Base-by-base conservation (phyloP, 768 basidiomycete genomes). In the Podaxis sp. region DNA sequence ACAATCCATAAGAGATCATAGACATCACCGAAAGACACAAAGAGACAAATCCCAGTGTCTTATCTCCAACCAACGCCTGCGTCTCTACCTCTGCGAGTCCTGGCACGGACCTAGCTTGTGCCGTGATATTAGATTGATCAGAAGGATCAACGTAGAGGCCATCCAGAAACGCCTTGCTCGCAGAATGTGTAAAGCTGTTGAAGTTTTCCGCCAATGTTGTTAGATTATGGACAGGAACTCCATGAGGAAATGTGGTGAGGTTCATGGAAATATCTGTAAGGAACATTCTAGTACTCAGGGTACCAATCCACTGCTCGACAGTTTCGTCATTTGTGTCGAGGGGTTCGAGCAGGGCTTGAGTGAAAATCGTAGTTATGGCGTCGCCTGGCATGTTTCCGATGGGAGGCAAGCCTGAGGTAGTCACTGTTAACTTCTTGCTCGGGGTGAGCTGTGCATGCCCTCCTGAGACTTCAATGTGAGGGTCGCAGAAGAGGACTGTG, bases 151-250 rank as follows among this genome's bases (percentile, higher is more conserved):
- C 36, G 2, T 22, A 39, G 11, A 28, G 4, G 11, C 58, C 58
- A 17, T 59, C 58, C 4, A 39, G n/a, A 36, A 40, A 59, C 1
- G 48, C 58, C 36, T 59, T 59, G 36, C 58, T 59, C 4, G 26
- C 58, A 2, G 58, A 52, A 3, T 22, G 38, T 2, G 19, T 13
- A 26, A 36, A 51, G 2, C 3, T 36, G 11, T 59, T 59, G 4
- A 59, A 15, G 5, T 59, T 59, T 8, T 36, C 19, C 22, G 24
- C n/a, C 9, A 59, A 9, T 3, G 46, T 59, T 19, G 33, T 4
- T 2, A 52, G 24, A 24, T 59, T 33, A 4, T 36, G 30, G n/a
- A 59, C 2, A 1, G 58, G 58, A 2, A 39, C 48, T 0, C 58
- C 58, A 12, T 28, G 17, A 3, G 58, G 58, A 13, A 39, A 52